Conservation (phyloP, 257 asterid species). For the Ilex asprella region DNA sequence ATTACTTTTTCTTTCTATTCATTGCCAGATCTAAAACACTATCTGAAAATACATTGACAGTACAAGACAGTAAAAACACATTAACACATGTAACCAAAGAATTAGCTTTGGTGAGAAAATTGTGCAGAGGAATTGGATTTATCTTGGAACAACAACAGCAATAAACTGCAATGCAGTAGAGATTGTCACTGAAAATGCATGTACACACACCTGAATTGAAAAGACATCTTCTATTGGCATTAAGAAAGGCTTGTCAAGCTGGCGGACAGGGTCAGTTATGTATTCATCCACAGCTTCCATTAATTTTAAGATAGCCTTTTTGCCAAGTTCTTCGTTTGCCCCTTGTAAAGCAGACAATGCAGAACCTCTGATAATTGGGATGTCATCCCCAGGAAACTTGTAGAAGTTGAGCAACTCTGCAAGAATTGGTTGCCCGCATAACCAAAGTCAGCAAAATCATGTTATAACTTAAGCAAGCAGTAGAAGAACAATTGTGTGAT, state of each 20-base stretch:
- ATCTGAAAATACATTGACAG: no score
- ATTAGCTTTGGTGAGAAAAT: no score
- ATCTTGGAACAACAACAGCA: no score
- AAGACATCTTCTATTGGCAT: constrained; percentile 99
- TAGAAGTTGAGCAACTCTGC: constrained; percentile 87
- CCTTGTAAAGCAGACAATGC: constrained; percentile 97
- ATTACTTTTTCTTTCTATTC: no score
- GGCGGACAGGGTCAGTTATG: constrained; percentile 93
- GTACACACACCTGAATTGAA: constrained; percentile 69
- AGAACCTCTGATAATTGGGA: constrained; percentile 92
- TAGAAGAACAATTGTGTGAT: no score
- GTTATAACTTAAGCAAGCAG: constrained; percentile 1
- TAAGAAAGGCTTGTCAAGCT: constrained; percentile 83
- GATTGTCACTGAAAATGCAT: no score
- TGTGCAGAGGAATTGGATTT: no score
- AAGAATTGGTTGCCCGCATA: not conserved
- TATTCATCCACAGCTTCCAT: constrained; percentile 97
- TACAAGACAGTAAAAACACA: no score
- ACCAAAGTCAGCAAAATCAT: not conserved
- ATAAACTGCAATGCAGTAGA: no score
- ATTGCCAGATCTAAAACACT: no score
- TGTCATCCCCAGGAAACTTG: constrained; percentile 98
- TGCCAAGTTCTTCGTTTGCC: constrained; percentile 80
- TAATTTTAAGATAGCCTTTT: constrained; percentile 68
- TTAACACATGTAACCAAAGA: no score